phyloP scores from a whole-genome alignment of 352 stramenopile genomes.

The Globisporangium uncinulatum region DNA sequence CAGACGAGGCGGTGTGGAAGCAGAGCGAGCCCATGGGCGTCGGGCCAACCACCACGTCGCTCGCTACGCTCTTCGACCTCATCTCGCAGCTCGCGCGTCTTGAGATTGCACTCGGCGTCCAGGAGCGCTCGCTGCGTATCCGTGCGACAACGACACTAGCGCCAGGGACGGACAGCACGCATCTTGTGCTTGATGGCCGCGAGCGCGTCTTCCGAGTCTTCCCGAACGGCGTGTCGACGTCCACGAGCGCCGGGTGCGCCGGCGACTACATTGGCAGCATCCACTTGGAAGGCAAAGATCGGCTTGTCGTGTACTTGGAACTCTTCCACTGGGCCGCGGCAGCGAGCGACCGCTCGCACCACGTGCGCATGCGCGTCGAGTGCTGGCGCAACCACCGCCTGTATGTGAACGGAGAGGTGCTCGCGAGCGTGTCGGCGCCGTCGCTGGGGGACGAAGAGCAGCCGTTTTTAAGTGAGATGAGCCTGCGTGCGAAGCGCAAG shows the following conservation, averaged over 20 bases:
- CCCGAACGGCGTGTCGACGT: conserved; percentile 42
- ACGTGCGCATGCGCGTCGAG: conserved; percentile 40
- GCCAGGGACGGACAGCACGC: conserved; percentile 27
- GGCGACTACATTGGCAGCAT: conserved; percentile 66
- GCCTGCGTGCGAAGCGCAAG: conserved; percentile 41
- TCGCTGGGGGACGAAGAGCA: conserved; percentile 32
- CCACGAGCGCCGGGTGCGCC: conserved; percentile 14
- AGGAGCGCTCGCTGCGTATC: conserved; percentile 29
- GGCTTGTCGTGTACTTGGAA: conserved; percentile 44
- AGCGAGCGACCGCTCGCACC: conserved; percentile 22
- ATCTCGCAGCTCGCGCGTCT: conserved; percentile 43
- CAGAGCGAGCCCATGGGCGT: conserved; percentile 8
- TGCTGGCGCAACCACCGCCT: conserved; percentile 33
- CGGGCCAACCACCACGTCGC: conserved; percentile 25
- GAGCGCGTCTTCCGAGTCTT: conserved; percentile 55
- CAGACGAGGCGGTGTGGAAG: conserved; percentile 37
- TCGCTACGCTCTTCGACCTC: conserved; percentile 37
- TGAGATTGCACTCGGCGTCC: conserved; percentile 33
- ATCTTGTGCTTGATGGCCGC: conserved; percentile 51
- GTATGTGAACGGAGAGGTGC: conserved; percentile 39
- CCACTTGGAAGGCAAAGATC: conserved; percentile 32
- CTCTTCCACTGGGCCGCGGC: conserved; percentile 37
- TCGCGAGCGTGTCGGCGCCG: conserved; percentile 23
- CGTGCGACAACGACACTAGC: conserved; percentile 25
- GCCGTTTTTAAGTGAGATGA: conserved; percentile 42